Base-by-base conservation (phyloP, 108 stramenopile genomes). In the Poteriospumella lacustris region DNA sequence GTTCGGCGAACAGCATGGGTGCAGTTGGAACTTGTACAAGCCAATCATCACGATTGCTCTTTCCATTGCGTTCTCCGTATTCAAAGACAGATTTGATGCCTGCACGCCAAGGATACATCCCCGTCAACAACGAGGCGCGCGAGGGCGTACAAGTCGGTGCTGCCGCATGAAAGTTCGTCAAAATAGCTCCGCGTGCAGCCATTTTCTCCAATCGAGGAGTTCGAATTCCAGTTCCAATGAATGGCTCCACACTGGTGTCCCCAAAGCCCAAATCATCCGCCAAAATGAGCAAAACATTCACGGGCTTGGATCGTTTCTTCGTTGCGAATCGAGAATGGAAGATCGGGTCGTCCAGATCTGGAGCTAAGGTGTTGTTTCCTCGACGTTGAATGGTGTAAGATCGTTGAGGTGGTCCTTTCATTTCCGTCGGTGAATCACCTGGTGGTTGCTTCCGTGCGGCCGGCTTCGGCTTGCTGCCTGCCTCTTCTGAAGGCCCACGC, bases 1-100 rank as follows among this genome's bases (percentile, higher is more conserved):
- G 5, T 5, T 64, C 60, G 5, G 33, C 31, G 36, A 64, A 64
- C 9, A 64, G 28, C 36, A 34, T 24, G 3, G 60, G 29, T 9
- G 24, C 24, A 12, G 60, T 64, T 3, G 60, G 60, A 31, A 64
- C 12, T 64, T 24, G 60, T 34, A 34, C 33, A 9, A 64, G 31
- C 60, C 60, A 64, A 33, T 64, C 60, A 33, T 64, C 60, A 12
- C 60, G 60, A 64, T 64, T 64, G 60, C 60, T 64, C 24, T 64
- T 64, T 12, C 60, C 60, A n/a, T n/a, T n/a, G 9, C 36, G 28
- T 5, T 12, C 60, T 34, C 60, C 60, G 36, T 64, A 64, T 64
- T 64, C 60, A 64, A 31, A 64, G 24, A 64, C 60, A 3, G 60
- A 26, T 64, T 64, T 64, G 5, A 64, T 12, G 5, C 60, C 60